Base-by-base conservation (phyloP, 768 basidiomycete species). In the Tremella yokohamensis region DNA sequence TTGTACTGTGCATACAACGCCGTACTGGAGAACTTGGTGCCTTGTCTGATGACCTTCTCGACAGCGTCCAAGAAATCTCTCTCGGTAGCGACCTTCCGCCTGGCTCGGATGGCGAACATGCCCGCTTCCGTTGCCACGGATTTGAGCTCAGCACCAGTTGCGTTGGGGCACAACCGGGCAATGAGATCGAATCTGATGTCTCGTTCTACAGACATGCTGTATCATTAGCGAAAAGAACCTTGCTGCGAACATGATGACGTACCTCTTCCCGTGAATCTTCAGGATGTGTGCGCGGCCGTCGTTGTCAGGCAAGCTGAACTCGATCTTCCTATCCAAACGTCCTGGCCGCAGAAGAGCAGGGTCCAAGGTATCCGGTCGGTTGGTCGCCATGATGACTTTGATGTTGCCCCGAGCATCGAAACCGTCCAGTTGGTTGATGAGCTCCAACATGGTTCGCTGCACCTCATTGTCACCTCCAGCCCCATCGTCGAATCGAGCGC, bases 371-470 rank as follows among this genome's bases (percentile, higher is more conserved):
- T 99, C 96, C 18, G 96, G 96, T 77, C 94, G 81, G 80, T 99
- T 98, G 7, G 96, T 98, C 26, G 96, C 96, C 96, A 99, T 99
- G 57, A 99, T 82, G 19, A 99, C 94, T 78, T 99, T 99, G 79
- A 99, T 98, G 74, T 98, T 98, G n/a, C 96, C 96, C 79, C 96
- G 80, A 7, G 94, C 87, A 78, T 98, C 96, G 78, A 99, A 99
- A 29, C 96, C 96, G 70, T 99, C 93, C 75, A 99, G 79, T 77
- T 99, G 96, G 76, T 98, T 98, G 72, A 99, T 98, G 70, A 98
- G 79, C 79, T 99, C 96, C 80, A 99, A 80, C 96, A 99, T 99
- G 11, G 96, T 99, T 75, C 96, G 81, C 78, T 99, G 96, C 42
- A 99, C 96, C 73, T 99, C 96, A 70, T 99, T 98, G 66, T 99